A percentile compares a stretch with the other conserved stretches of the same genome.
Evolutionary conservation across 441 rosid genomes (phyloP).

Genomic region (Mallotus japonicus): DNA sequence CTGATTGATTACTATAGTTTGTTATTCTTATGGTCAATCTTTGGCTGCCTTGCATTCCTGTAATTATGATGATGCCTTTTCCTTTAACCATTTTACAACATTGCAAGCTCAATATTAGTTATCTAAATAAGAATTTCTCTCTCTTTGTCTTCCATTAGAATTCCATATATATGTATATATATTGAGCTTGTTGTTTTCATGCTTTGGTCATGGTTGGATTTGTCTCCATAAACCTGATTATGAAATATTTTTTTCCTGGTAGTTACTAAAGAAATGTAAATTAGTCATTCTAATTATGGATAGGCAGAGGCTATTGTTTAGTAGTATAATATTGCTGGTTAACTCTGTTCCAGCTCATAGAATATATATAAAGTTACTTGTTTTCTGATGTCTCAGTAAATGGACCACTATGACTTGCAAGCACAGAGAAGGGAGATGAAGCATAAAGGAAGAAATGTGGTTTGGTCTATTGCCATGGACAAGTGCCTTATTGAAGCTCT

Average conservation of each 20-base stretch:
- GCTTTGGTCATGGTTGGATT: neutral
- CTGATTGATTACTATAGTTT: too few relatives aligned
- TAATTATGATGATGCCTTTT: neutral
- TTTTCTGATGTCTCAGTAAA: constrained; percentile 40
- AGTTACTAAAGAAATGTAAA: neutral
- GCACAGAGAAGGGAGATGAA: constrained; percentile 68
- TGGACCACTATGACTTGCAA: constrained; percentile 63
- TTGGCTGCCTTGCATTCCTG: neutral
- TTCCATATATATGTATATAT: too few relatives aligned
- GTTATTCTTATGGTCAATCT: neutral
- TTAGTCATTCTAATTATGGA: neutral
- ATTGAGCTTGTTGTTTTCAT: too few relatives aligned
- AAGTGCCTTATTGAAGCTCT: constrained; percentile 85
- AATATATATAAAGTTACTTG: constrained; percentile 4
- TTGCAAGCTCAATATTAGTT: neutral
- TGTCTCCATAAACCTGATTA: neutral
- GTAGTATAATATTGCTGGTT: neutral
- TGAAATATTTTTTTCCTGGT: neutral
- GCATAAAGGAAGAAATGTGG: constrained; percentile 88
- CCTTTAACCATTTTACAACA: neutral
- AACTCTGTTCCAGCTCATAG: neutral
- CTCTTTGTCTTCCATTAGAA: too few relatives aligned
- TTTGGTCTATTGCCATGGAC: constrained; percentile 92
- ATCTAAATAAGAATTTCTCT: neutral
- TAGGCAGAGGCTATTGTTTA: neutral